Percentiles rank a stretch among this genome's conserved stretches.
These are phyloP conservation scores for Cylindrotheca fusiformis DNA, from an alignment of 108 stramenopile species.

Conservation along the genomic window DNA sequence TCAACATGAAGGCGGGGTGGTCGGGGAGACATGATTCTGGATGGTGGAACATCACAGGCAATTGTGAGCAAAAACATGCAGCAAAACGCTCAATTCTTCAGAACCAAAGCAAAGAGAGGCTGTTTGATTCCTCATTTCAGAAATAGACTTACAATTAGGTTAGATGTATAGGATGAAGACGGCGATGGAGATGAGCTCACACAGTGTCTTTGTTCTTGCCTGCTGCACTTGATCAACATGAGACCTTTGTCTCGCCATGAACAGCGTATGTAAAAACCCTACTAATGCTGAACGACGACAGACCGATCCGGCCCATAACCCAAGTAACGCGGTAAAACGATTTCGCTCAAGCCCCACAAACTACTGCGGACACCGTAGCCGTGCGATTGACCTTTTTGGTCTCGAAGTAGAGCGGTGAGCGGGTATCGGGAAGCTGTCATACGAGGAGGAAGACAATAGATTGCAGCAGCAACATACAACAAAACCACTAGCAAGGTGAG, in stretches of 20 bases:
- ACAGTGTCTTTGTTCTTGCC: too few species aligned
- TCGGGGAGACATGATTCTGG: constrained; percentile 39
- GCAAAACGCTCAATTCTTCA: too few species aligned
- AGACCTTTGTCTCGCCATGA: constrained; percentile 1
- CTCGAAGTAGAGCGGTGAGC: neutral
- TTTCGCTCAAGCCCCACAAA: constrained; percentile 13
- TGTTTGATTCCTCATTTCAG: too few species aligned
- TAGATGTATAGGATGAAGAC: too few species aligned
- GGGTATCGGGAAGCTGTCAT: neutral
- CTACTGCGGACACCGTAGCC: constrained; percentile 7
- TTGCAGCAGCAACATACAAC: neutral
- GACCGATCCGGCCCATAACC: constrained; percentile 15
- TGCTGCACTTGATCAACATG: neutral
- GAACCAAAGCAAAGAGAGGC: too few species aligned
- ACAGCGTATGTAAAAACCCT: constrained; percentile 5
- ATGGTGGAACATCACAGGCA: neutral
- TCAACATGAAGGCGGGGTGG: constrained; percentile 92
- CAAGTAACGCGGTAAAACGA: constrained; percentile 31
- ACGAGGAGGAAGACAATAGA: neutral
- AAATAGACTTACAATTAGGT: too few species aligned
- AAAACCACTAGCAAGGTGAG: constrained; percentile 17
- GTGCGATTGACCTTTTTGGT: neutral
- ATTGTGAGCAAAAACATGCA: too few species aligned
- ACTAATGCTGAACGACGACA: neutral
- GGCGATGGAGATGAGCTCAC: neutral